Base-by-base conservation (phyloP, 352 stramenopile species). In the Globisporangium cylindrosporum region DNA sequence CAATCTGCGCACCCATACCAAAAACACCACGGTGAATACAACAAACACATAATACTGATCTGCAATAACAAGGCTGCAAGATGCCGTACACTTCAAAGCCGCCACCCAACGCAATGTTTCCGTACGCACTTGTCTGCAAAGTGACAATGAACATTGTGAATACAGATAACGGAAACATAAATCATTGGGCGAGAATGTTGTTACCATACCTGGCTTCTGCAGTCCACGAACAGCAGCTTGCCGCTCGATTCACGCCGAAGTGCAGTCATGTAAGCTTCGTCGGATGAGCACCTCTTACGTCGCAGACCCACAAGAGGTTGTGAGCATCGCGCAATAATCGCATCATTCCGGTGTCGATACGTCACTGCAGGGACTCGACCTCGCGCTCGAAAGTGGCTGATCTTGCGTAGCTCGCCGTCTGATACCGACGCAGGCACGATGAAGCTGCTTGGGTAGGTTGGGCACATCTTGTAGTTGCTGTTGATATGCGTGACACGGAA, bases 271-370 rank as follows among this genome's bases (percentile, higher is more conserved):
- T 81, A 93, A 0, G 80, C 79, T 77, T 99, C 96, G 75, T 99
- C 97, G 1, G 89, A 84, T 0, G 80, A 76, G 73, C 88, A 98
- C 2, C 91, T 86, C 77, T 98, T 97, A 14, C 97, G 90, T 54
- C 96, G 83, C 7, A 99, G 72, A 7, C 97, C 97, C 1, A 99
- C 92, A 65, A 98, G 88, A 4, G 97, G 97, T 70, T 99, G 97
- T 15, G 95, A 82, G 59, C 88, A 98, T 32, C 97, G 80, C 46
- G 91, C 98, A 32, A 99, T 90, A n/a, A 94, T 77, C 1, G 93
- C 91, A 51, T 96, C 91, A 73, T 98, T 97, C 5, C 78, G 74
- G 73, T 95, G 88, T 4, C 89, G 82, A 77, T 97, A 99, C 2
- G 93, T 97, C 32, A 99, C 78, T 9, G 88, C 86, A 0, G 95